Evolutionary conservation across 805 yeast genomes (phyloP), one percentile per base, ranked within the genome.

Genomic region (Sugiyamaella floridensis): DNA sequence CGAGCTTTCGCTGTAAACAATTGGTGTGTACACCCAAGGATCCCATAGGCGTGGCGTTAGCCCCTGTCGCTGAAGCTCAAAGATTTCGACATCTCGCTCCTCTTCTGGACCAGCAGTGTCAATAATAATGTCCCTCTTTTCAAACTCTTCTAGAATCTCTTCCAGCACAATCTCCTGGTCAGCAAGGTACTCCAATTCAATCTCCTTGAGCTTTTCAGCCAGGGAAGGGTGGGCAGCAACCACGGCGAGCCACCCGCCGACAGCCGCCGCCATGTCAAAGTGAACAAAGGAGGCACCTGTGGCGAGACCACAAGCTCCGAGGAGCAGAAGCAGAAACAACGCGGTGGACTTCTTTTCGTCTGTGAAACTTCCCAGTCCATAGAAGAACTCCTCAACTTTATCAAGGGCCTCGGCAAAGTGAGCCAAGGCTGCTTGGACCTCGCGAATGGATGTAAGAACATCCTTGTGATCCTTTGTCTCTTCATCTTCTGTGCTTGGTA

Each of bases 21-120:
- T 70, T 11, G 71, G 71, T 0, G 92, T 76, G 63, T 75, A 86
- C 19, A 77, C 64, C 63, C 79, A 79, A 28, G 82, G 78, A 40
- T 76, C 73, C 86, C 92, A 89, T 28, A 74, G 74, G 6, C 75
- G 71, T 0, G 81, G 78, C 1, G 85, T 76, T 22, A 80, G 67
- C 40, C 85, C 85, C 58, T 77, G 84, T 44, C 76, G 74, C 63
- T 86, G 86, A 20, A 89, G 74, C 66, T 89, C 96, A 65, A 76
- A 90, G 1, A 90, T 72, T 62, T 89, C 95, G 7, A 87, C 89
- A n/a, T 70, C 65, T 44, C 80, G 71, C 0, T 70, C 65, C 47
- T 81, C 82, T 0, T 89, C 84, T 0, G 77, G 70, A 15, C 37
- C 44, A 15, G 14, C 89, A 63, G 87, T 95, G 20, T 83, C 76